Base-by-base conservation (phyloP, 164 flowering plant genomes). In the Hamamelis virginiana region DNA sequence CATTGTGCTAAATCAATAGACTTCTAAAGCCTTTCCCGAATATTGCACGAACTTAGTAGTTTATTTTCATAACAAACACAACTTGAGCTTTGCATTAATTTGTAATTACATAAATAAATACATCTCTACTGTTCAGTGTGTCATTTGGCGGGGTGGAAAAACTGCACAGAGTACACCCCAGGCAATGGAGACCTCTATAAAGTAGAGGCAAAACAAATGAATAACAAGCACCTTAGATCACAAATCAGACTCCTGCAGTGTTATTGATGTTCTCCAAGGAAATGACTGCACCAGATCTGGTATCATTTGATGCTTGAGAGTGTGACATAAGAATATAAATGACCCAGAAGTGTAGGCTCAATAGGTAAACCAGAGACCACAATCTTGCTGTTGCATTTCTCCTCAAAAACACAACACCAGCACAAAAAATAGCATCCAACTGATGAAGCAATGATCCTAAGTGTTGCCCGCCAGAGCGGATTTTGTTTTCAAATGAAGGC, bases 261-360 rank as follows among this genome's bases (percentile, higher is more conserved):
- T 81, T 89, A 63, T 89, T 91, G 64, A 94, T 88, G 74, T 81
- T 91, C 74, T 85, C 89, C 80, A 91, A 77, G 59, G 97, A 92
- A 70, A 92, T 18, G 25, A 88, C 83, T 12, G 97, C 97, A 72
- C 97, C 97, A 16, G 97, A 85, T 59, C 70, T 76, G 27, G 51
- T 47, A 33, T 82, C 85, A 61, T 76, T 77, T 14, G 91, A 75
- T 14, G 80, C 72, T 21, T 76, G 80, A 22, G 97, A 83, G 67
- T 85, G 87, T 18, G 96, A 87, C 74, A 69, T 70, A 13, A 94
- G 80, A 69, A 92, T 94, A 61, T 94, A 94, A 55, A 85, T 57
- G 58, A 89, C 97, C 98, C 98, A 92, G 13, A 89, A 65, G 74
- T 94, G 98, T 67, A 94, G 94, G 84, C 89, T 88, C 16, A 87